These are phyloP conservation scores for Cytospora chrysosperma DNA, from an alignment of 2,329 filamentous ascomycete genomes.

Conservation along the genomic window DNA sequence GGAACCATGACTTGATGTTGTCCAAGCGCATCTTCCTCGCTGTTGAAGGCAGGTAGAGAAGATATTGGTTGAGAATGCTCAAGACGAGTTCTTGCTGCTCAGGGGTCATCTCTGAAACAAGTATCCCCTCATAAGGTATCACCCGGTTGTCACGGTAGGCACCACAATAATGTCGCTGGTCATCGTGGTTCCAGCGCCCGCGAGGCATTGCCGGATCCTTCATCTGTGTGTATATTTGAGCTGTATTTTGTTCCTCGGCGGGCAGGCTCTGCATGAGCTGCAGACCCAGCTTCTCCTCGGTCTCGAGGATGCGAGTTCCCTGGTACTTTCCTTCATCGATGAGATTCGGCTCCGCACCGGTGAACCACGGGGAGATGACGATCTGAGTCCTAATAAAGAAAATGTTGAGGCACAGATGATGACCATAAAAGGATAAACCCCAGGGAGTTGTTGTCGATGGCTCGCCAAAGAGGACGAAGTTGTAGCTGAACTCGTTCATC, in stretches of 20 bases:
- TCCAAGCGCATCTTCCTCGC: constrained; percentile 55
- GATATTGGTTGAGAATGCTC: constrained; percentile 61
- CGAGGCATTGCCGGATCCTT: constrained; percentile 64
- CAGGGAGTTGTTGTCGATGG: constrained; percentile 60
- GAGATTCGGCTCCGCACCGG: constrained; percentile 74
- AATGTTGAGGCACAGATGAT: constrained; percentile 72
- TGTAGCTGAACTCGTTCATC: constrained; percentile 76
- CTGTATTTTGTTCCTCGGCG: constrained; percentile 43
- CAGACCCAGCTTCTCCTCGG: constrained; percentile 64
- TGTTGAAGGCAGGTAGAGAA: constrained; percentile 62
- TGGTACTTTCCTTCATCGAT: constrained; percentile 64
- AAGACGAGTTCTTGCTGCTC: constrained; percentile 55
- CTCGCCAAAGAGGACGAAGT: constrained; percentile 68
- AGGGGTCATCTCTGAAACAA: constrained; percentile 47
- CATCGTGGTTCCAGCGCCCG: constrained; percentile 76
- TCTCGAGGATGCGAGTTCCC: constrained; percentile 65
- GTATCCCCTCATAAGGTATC: constrained; percentile 70
- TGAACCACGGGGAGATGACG: constrained; percentile 72
- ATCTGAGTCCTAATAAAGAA: constrained; percentile 67
- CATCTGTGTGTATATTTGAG: constrained; percentile 59
- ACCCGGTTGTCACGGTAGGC: constrained; percentile 76
- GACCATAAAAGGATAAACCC: constrained; percentile 76
- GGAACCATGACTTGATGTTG: constrained; percentile 54
- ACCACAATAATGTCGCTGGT: constrained; percentile 75
- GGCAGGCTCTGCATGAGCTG: constrained; percentile 65